Conservation (phyloP, 139 green algal species). For the Tetradesmus obliquus region DNA sequence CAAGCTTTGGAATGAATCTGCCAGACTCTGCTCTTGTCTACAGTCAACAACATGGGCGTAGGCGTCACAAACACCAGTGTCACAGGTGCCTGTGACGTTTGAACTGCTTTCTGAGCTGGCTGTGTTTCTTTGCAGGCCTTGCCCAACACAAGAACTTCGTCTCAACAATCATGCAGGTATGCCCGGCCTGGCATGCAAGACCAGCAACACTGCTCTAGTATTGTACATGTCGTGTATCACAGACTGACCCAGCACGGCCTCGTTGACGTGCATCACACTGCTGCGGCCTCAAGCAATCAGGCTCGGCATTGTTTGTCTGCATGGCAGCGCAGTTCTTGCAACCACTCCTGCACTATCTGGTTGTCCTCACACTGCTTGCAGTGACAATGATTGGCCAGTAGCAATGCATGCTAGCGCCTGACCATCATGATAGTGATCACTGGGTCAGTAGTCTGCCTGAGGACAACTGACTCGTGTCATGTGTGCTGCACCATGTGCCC, state of each 20-base stretch:
- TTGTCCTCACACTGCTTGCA: neutral
- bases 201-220: neutral
- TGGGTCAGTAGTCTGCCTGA: neutral
- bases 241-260: neutral
- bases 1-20: neutral
- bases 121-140: constrained; percentile 3
- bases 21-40: neutral
- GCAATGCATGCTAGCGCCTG: neutral
- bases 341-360: neutral
- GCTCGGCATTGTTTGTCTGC: neutral
- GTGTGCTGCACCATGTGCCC: neutral
- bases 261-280: neutral
- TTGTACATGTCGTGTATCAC: neutral
- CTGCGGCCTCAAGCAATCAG: neutral
- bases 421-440: neutral
- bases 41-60: neutral
- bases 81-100: neutral
- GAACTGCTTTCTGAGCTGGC: neutral
- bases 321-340: neutral
- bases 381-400: neutral
- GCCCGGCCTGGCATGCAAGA: neutral
- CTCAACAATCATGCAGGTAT: constrained; percentile 9
- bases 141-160: constrained; percentile 15
- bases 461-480: neutral
- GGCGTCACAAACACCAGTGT: neutral